Base-by-base conservation (phyloP, 2,329 filamentous ascomycete species). In the Exophiala viscosa region DNA sequence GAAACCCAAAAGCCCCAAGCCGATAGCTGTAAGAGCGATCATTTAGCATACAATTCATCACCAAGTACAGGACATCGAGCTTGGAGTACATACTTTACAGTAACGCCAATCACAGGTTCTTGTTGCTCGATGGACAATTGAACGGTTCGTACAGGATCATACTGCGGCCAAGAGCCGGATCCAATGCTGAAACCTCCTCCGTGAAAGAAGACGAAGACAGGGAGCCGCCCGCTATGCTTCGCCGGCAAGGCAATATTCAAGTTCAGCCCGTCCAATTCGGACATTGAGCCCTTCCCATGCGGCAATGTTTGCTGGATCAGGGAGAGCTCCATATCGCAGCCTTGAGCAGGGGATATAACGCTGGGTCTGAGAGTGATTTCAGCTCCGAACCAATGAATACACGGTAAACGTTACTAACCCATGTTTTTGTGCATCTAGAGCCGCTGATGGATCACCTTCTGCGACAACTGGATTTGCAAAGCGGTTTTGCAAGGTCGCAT, bases 151-250 rank as follows among this genome's bases (percentile, higher is more conserved):
- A 64, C 64, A 13, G 73, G 63, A 52, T 80, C 73, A 57, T 76
- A 78, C 35, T 80, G 74, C 0, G 77, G 78, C 68, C 75, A 81
- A 42, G 70, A 77, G 35, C 71, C 76, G 4, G 74, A 75, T 1
- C 79, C 79, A 2, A 75, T 68, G 1, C 17, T 14, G 31, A 48
- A 43, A 2, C 31, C 50, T 10, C 50, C 50, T 13, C 50, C 50
- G 34, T 52, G 50, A 13, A 52, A 14, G 45, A 47, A 52, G 17
- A 52, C 44, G 11, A 52, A 3, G 2, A 52, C 50, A 3, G 50
- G 50, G 2, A 52, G 44, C n/a, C n/a, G n/a, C n/a, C n/a, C n/a
- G n/a, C n/a, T n/a, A 2, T 13, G 10, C 13, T 35, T 44, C n/a
- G 3, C 49, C 1, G 78, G 77, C 0, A 75, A 67, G 0, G 74